A percentile compares a stretch with the other conserved stretches of the same genome.
These are phyloP conservation scores for Colletotrichum plurivorum DNA, from an alignment of 2,329 filamentous ascomycete species.

Conservation along the genomic window DNA sequence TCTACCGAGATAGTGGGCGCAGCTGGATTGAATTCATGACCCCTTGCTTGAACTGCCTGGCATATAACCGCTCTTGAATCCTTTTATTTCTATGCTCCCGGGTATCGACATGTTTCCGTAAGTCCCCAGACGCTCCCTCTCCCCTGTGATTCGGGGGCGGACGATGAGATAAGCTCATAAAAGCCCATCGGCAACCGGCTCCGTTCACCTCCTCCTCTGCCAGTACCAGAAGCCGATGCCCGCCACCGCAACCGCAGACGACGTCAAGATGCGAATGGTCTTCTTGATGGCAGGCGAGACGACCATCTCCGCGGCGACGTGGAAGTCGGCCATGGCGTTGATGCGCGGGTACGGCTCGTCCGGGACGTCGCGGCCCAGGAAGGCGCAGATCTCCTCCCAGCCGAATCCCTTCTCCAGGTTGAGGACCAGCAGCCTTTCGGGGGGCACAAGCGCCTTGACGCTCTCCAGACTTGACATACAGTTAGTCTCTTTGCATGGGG, in stretches of 20 bases:
- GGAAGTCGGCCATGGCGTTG: conserved; percentile 37
- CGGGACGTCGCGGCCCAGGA: conserved; percentile 49
- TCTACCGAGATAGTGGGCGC: too few species aligned
- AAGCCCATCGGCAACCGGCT: too few species aligned
- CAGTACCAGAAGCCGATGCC: conserved; percentile 30
- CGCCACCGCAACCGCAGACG: conserved; percentile 11
- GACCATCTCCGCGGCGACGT: conserved; percentile 35
- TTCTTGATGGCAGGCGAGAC: conserved; percentile 34
- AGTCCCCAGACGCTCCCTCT: too few species aligned
- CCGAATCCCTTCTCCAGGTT: conserved; percentile 53
- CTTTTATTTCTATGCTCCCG: too few species aligned
- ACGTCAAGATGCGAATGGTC: conserved; percentile 24
- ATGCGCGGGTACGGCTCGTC: conserved; percentile 46
- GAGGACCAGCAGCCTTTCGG: conserved; percentile 47
- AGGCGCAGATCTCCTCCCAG: conserved; percentile 54
- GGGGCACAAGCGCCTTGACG: conserved; percentile 44
- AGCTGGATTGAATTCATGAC: too few species aligned
- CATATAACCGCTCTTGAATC: too few species aligned
- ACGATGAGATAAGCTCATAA: too few species aligned
- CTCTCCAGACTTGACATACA: conserved; percentile 42
- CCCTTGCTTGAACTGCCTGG: too few species aligned
- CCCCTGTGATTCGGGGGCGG: too few species aligned
- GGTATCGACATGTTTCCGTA: too few species aligned
- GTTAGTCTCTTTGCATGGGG: not conserved
- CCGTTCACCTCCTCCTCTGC: conserved; percentile 18